These are phyloP conservation scores for Penicillium oxalicum DNA, from an alignment of 2,329 filamentous ascomycete species.

Conservation along the genomic window DNA sequence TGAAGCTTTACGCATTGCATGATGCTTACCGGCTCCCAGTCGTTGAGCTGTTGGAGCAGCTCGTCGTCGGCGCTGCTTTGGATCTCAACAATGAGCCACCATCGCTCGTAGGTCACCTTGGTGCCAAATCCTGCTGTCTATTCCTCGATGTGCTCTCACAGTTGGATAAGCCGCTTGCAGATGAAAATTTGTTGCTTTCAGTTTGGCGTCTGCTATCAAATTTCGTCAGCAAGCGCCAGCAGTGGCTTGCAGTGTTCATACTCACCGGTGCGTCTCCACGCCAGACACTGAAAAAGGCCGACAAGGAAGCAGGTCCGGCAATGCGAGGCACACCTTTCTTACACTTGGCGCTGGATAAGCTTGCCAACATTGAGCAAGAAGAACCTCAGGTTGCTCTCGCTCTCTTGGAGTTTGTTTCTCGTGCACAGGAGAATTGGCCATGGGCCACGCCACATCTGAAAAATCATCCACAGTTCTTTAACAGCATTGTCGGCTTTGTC, in stretches of 20 bases:
- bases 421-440: constrained; percentile 90
- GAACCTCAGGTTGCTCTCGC: constrained; percentile 62
- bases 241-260: constrained; percentile 92
- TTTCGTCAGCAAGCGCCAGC: constrained; percentile 82
- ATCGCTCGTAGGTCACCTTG: constrained; percentile 88
- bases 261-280: constrained; percentile 82
- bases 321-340: constrained; percentile 62
- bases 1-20: constrained; percentile 66
- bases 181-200: constrained; percentile 57
- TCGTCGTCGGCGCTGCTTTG: constrained; percentile 65
- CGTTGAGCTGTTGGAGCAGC: constrained; percentile 63
- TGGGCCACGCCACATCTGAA: constrained; percentile 82
- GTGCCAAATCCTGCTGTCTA: constrained; percentile 71
- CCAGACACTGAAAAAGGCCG: constrained; percentile 56
- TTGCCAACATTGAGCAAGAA: constrained; percentile 60
- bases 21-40: constrained; percentile 61
- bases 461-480: constrained; percentile 67
- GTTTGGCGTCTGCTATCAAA: constrained; percentile 84
- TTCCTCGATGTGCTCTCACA: constrained; percentile 74
- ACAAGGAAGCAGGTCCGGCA: constrained; percentile 44
- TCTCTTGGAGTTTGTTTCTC: constrained; percentile 78
- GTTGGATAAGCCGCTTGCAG: constrained; percentile 68
- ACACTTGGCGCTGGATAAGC: constrained; percentile 62
- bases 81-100: constrained; percentile 65
- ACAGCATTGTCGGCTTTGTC: constrained; percentile 65